Evolutionary conservation across 2,329 filamentous ascomycete genomes (phyloP).

Genomic region (Aspergillus intermedius): DNA sequence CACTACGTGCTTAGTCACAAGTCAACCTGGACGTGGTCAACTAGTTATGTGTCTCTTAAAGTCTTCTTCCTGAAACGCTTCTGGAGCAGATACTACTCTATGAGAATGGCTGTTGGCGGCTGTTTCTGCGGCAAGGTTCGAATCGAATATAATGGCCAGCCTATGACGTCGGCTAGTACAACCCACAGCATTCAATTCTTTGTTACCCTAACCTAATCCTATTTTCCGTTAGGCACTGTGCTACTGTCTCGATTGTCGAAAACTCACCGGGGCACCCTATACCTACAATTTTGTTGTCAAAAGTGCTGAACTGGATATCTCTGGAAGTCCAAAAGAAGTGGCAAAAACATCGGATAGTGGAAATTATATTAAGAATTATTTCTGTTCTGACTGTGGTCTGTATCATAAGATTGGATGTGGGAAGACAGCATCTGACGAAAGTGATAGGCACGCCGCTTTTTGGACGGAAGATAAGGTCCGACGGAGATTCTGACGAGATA

Average conservation of each 20-base stretch:
- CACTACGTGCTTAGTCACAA: background rate
- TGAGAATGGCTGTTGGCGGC: constrained; percentile 24
- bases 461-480: constrained; percentile 16
- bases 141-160: constrained; percentile 26
- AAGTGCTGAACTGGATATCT: constrained; percentile 19
- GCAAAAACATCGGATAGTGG: constrained; percentile 31
- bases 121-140: constrained; percentile 34
- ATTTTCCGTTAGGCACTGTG: constrained; percentile 25
- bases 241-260: constrained; percentile 36
- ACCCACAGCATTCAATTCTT: background rate
- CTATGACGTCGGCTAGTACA: constrained; percentile 22
- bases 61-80: background rate
- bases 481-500: constrained; percentile 15
- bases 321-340: constrained; percentile 29
- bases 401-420: constrained; percentile 1
- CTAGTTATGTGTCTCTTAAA: background rate
- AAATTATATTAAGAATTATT: constrained; percentile 29
- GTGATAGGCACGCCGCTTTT: constrained; percentile 22
- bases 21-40: background rate
- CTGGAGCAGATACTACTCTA: background rate
- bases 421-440: constrained; percentile 4
- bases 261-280: constrained; percentile 27
- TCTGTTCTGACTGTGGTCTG: constrained; percentile 33
- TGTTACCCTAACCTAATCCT: constrained; percentile 3
- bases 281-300: constrained; percentile 27